These are phyloP conservation scores for Sporisorium reilianum DNA, from an alignment of 1,284 basidiomycete species.

Conservation along the genomic window DNA sequence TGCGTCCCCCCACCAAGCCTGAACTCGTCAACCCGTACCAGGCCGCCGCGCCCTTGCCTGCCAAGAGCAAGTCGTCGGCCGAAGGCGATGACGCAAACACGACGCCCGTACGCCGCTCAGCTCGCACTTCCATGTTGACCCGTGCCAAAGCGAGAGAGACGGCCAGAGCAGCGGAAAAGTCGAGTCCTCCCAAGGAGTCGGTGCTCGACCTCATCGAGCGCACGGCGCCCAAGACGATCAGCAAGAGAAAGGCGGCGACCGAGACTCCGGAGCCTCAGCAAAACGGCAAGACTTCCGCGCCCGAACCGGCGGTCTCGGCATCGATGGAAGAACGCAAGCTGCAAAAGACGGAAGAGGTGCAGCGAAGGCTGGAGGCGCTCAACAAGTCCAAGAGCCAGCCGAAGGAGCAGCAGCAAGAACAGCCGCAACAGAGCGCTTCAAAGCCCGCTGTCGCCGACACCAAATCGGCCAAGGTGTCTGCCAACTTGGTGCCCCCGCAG, in stretches of 20 bases:
- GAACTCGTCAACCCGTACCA: conserved; percentile 65
- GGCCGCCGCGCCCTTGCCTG: conserved; percentile 30
- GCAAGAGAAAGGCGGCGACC: conserved; percentile 20
- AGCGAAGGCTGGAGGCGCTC: conserved; percentile 52
- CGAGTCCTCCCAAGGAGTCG: conserved; percentile 49
- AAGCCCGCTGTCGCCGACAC: conserved; percentile 11
- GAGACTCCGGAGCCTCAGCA: conserved; percentile 7
- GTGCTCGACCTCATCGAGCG: conserved; percentile 60
- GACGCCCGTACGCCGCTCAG: conserved; percentile 28
- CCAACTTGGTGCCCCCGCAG: conserved; percentile 38
- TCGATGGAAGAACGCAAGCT: conserved; percentile 28
- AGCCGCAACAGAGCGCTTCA: conserved; percentile 2
- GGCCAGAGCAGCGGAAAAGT: conserved; percentile 32
- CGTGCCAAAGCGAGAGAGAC: conserved; percentile 56
- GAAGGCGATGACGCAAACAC: conserved; percentile 3
- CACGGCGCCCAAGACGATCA: conserved; percentile 47
- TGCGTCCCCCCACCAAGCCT: conserved; percentile 46
- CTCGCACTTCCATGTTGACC: conserved; percentile 46
- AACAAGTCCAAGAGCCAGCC: conserved; percentile 30
- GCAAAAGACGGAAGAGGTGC: conserved; percentile 56
- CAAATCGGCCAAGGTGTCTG: conserved; percentile 12
- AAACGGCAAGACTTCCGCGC: conserved; percentile 5
- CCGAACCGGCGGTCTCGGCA: conserved; percentile 3
- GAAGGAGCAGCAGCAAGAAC: conserved; percentile 11
- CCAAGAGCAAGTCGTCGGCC: conserved; percentile 21